phyloP scores from a whole-genome alignment of 306 rosid species.

The Fragaria nilgerrensis region DNA sequence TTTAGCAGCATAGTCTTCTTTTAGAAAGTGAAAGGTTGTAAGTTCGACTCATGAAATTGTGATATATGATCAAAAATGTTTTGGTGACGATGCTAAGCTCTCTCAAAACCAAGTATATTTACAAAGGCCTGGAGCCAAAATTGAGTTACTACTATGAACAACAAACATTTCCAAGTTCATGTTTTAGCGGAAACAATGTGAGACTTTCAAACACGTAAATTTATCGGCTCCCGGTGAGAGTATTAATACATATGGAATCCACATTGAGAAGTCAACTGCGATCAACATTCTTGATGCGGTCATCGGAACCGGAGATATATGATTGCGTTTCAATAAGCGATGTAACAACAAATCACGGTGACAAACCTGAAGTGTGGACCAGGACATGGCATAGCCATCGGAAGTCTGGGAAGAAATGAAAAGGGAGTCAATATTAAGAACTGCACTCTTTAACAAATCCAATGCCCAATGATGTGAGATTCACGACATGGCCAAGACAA shows the following conservation, averaged over 20 bases:
- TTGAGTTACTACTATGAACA: conserved; percentile 22
- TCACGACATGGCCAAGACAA: conserved; percentile 48
- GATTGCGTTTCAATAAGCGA: conserved; percentile 53
- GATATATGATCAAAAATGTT: no score
- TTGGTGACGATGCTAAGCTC: no score
- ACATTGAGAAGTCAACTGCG: conserved; percentile 35
- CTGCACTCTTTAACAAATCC: conserved; percentile 19
- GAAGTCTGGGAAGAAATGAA: conserved; percentile 32
- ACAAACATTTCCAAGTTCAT: conserved; percentile 40
- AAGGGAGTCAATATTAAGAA: conserved; percentile 23
- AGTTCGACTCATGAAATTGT: no score
- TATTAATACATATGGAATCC: conserved; percentile 48
- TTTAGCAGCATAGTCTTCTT: no score
- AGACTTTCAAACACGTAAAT: conserved; percentile 25
- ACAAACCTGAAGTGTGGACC: conserved; percentile 35
- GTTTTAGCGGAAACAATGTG: conserved; percentile 30
- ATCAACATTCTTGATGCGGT: conserved; percentile 24
- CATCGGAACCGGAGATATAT: conserved; percentile 30
- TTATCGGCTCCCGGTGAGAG: conserved; percentile 34
- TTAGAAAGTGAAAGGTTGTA: no score
- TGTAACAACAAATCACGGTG: conserved; percentile 25
- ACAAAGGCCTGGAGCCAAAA: no score
- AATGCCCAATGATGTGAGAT: conserved; percentile 33
- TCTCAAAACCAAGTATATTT: no score
- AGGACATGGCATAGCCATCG: conserved; percentile 50